Percentiles rank a stretch among this genome's conserved stretches.
These are phyloP conservation scores for Cladochytrium tenue DNA, from an alignment of 371 early-diverging fungal species.

Conservation along the genomic window DNA sequence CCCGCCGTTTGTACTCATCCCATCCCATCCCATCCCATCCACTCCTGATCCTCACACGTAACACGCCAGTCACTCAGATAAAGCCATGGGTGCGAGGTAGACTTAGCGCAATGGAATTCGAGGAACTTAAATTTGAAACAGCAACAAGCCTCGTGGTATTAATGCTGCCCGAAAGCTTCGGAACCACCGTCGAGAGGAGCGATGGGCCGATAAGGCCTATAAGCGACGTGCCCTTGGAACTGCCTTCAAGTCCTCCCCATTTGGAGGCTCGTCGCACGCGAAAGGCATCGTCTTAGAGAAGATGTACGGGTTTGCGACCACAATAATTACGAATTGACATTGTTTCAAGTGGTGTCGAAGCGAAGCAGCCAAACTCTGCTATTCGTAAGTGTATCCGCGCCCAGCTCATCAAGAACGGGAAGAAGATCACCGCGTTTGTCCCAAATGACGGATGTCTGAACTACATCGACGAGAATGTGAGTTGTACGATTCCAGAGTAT, in stretches of 20 bases:
- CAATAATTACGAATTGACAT: background rate
- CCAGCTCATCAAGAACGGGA: constrained; percentile 99
- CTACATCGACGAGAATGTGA: constrained; percentile 94
- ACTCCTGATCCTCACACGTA: background rate
- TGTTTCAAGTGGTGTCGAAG: constrained; percentile 93
- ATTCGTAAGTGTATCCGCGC: constrained; percentile 99
- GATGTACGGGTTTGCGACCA: constrained; percentile 85
- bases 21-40: constrained; percentile 1
- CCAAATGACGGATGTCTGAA: constrained; percentile 99
- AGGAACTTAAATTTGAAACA: constrained; percentile 5
- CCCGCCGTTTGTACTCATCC: background rate
- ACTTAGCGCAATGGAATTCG: background rate
- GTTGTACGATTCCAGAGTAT: constrained; percentile 7
- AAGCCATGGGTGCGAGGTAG: background rate
- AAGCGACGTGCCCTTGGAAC: constrained; percentile 98
- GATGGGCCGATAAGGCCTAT: constrained; percentile 99
- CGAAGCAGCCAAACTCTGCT: constrained; percentile 99
- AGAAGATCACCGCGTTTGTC: constrained; percentile 99
- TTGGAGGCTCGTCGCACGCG: constrained; percentile 99
- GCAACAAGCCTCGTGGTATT: constrained; percentile 95
- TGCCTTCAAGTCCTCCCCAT: constrained; percentile 94
- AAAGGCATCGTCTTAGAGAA: constrained; percentile 99
- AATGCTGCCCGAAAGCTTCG: constrained; percentile 98
- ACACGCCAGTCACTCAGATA: background rate
- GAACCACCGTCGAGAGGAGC: constrained; percentile 92